phyloP scores from a whole-genome alignment of 768 basidiomycete species.

The Hericium rajendrae region DNA sequence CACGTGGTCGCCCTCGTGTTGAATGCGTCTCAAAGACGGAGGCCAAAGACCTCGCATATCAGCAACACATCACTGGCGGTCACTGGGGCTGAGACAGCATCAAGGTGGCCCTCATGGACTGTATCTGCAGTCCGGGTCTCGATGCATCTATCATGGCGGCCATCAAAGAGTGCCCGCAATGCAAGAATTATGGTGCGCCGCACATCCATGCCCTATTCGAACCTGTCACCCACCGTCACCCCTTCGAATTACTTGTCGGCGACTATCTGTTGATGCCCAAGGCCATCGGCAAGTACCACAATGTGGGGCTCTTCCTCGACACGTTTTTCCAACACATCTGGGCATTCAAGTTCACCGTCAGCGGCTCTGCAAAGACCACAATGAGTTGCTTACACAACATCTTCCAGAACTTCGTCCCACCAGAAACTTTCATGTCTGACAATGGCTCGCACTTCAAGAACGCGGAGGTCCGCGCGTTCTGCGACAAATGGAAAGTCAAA shows the following conservation, averaged over 20 bases:
- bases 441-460: constrained; percentile 29
- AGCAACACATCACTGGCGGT: too few species aligned
- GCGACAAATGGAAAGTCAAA: constrained; percentile 13
- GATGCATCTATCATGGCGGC: too few species aligned
- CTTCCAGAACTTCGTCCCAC: constrained; percentile 12
- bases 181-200: constrained; percentile 22
- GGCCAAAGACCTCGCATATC: too few species aligned
- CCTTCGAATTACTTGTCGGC: constrained; percentile 22
- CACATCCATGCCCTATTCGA: constrained; percentile 22
- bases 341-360: constrained; percentile 20
- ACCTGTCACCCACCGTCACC: too few species aligned
- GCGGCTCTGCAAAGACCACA: constrained; percentile 21
- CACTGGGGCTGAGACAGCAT: constrained; percentile 9
- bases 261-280: constrained; percentile 27
- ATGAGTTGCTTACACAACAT: constrained; percentile 15
- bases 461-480: constrained; percentile 23
- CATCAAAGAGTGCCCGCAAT: too few species aligned
- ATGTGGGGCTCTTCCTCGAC: constrained; percentile 24
- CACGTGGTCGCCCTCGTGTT: too few species aligned
- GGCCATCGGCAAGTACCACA: constrained; percentile 24
- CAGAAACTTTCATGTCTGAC: constrained; percentile 29
- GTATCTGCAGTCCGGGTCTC: too few species aligned
- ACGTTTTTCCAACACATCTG: constrained; percentile 14
- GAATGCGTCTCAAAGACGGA: too few species aligned
- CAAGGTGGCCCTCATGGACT: too few species aligned